These are phyloP conservation scores for Talaromyces piceae DNA, from an alignment of 2,329 filamentous ascomycete species.

Conservation along the genomic window DNA sequence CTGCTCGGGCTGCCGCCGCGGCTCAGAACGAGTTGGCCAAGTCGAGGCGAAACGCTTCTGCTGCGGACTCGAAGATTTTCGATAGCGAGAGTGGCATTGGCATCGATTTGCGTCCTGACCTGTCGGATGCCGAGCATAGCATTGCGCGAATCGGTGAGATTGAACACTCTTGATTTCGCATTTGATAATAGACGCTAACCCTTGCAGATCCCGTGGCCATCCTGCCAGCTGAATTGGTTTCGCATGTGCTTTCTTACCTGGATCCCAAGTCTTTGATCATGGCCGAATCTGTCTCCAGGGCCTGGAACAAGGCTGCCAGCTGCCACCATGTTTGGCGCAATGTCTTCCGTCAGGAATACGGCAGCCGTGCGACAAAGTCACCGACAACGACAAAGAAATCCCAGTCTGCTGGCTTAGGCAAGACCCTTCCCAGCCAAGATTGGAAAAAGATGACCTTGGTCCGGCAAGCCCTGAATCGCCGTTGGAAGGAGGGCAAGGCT, in stretches of 20 bases:
- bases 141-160: slow-evolving; percentile 31
- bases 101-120: slow-evolving; percentile 35
- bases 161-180: not conserved
- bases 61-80: slow-evolving; percentile 23
- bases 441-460: slow-evolving; percentile 83
- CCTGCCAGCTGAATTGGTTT: slow-evolving; percentile 53
- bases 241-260: slow-evolving; percentile 53
- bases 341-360: slow-evolving; percentile 53
- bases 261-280: slow-evolving; percentile 50
- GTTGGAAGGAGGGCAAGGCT: slow-evolving; percentile 74
- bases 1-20: slow-evolving; percentile 42
- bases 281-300: slow-evolving; percentile 49
- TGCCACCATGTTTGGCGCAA: slow-evolving; percentile 56
- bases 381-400: slow-evolving; percentile 32
- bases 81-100: slow-evolving; percentile 46
- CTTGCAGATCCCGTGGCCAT: slow-evolving; percentile 44
- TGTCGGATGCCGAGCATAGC: slow-evolving; percentile 27
- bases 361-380: slow-evolving; percentile 33
- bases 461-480: slow-evolving; percentile 64
- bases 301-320: slow-evolving; percentile 50
- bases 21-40: slow-evolving; percentile 41
- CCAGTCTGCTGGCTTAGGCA: slow-evolving; percentile 48
- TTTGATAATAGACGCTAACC: not conserved
- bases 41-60: slow-evolving; percentile 17
- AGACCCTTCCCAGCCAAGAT: slow-evolving; percentile 55